These are phyloP conservation scores for Salvia miltiorrhiza DNA, from an alignment of 257 asterid species.

Conservation along the genomic window DNA sequence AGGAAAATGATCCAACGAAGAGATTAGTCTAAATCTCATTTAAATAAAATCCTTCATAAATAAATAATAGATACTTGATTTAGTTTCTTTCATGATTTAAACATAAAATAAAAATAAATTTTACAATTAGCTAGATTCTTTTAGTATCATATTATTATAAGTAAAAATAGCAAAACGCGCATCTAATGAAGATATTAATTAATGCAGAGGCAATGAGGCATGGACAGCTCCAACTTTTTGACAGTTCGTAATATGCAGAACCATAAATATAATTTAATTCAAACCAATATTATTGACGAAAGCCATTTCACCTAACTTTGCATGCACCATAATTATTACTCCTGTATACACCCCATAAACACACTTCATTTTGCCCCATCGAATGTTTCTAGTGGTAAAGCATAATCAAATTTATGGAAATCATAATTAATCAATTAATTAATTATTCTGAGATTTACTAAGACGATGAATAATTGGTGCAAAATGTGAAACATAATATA, in stretches of 20 bases:
- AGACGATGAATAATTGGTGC: too few relatives aligned
- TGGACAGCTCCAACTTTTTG: background rate
- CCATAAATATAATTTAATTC: conserved; percentile 5
- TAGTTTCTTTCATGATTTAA: too few relatives aligned
- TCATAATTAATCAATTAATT: background rate
- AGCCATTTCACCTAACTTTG: background rate
- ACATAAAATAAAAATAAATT: too few relatives aligned
- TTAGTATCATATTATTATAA: too few relatives aligned
- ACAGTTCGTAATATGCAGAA: background rate
- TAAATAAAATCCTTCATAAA: too few relatives aligned
- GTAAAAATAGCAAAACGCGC: too few relatives aligned
- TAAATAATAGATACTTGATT: too few relatives aligned
- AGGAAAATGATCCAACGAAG: too few relatives aligned
- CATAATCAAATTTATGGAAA: background rate
- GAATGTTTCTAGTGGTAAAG: background rate
- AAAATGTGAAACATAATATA: background rate
- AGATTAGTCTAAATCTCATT: too few relatives aligned
- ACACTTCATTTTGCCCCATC: background rate
- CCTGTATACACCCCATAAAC: background rate
- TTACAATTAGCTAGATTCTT: too few relatives aligned
- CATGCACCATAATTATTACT: background rate
- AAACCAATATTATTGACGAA: background rate
- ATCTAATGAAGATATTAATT: too few relatives aligned
- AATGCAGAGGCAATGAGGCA: conserved; percentile 1
- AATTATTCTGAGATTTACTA: too few relatives aligned